Evolutionary conservation across 163 green algal genomes (phyloP), one percentile per base, ranked within the genome.

Genomic region (Chloroidium sp.): DNA sequence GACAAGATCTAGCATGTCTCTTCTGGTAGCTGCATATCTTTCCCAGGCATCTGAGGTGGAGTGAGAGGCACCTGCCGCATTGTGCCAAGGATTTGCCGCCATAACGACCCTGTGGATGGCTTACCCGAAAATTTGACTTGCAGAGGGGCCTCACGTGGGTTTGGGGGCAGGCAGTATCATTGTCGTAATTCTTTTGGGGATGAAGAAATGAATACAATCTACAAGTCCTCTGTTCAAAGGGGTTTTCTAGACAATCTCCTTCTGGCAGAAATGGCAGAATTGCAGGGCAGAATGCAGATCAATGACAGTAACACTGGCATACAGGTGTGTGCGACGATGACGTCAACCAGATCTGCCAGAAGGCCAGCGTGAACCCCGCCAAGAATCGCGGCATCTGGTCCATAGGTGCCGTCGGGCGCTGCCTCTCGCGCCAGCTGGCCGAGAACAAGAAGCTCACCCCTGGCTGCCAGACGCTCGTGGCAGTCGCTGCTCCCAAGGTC

Each of bases 371-470:
- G 2, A 74, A 57, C 62, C 61, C 74, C 3, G 8, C 14, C 74
- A 82, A 77, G 36, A 78, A 84, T 62, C 62, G 78, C 13, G 81
- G 84, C 69, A 80, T 86, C 3, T 94, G 92, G 88, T 91, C 84
- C n/a, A 94, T 96, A 75, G 92, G 90, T 58, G 87, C 85, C 14
- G 90, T 93, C 0, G 90, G 90, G 12, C 86, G 88, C 62, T 97
- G 92, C 85, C 88, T 97, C 13, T 90, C 86, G 61, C 90, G 91
- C 60, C 80, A 87, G 1, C 78, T 95, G 76, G 88, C 92, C 2
- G 82, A 91, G 82, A 86, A 85, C 69, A 86, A 92, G 85, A 67
- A 79, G 0, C 81, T 96, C 78, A 74, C 82, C 0, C 69, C 69
- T 58, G 87, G 88, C 61, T 97, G 92, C 88, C 82, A 85, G 1